Conservation (phyloP, 2,329 filamentous ascomycete genomes). For the Ampelomyces quisqualis region DNA sequence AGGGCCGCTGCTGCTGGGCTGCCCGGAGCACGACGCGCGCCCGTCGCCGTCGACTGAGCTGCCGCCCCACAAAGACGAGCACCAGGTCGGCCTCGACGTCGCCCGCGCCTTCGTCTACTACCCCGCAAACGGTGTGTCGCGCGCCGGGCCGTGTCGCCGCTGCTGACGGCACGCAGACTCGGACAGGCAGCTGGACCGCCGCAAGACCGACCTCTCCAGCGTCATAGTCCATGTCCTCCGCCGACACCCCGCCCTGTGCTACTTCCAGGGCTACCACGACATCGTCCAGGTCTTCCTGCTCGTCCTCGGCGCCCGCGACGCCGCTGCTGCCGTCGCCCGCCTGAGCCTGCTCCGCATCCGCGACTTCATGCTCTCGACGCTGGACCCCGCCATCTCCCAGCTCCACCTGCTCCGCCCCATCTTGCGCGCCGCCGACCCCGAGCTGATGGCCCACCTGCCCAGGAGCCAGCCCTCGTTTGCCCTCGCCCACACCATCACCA, state of each 20-base stretch:
- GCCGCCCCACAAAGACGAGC: constrained; percentile 79
- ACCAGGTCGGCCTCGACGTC: constrained; percentile 89
- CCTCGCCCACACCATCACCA: constrained; percentile 85
- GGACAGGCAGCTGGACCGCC: constrained; percentile 65
- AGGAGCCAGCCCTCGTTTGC: constrained; percentile 86
- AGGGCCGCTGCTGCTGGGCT: constrained; percentile 64
- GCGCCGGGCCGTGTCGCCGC: no score
- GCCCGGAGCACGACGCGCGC: constrained; percentile 27
- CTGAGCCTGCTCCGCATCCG: constrained; percentile 87
- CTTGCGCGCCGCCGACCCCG: constrained; percentile 68
- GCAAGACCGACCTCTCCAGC: constrained; percentile 74
- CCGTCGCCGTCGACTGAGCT: constrained; percentile 60
- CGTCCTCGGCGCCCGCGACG: constrained; percentile 67
- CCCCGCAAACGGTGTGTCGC: constrained; percentile 62
- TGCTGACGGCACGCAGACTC: constrained; percentile 59
- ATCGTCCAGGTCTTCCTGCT: constrained; percentile 94
- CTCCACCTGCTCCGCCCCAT: constrained; percentile 85
- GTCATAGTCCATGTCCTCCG: constrained; percentile 82
- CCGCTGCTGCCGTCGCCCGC: constrained; percentile 68
- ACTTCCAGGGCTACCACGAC: constrained; percentile 98
- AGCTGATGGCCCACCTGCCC: constrained; percentile 72
- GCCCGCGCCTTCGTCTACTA: constrained; percentile 98
- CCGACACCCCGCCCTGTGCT: constrained; percentile 78
- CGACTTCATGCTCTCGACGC: constrained; percentile 93
- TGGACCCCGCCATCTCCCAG: constrained; percentile 78